Base-by-base conservation (phyloP, 257 asterid species). In the Solanum etuberosum region DNA sequence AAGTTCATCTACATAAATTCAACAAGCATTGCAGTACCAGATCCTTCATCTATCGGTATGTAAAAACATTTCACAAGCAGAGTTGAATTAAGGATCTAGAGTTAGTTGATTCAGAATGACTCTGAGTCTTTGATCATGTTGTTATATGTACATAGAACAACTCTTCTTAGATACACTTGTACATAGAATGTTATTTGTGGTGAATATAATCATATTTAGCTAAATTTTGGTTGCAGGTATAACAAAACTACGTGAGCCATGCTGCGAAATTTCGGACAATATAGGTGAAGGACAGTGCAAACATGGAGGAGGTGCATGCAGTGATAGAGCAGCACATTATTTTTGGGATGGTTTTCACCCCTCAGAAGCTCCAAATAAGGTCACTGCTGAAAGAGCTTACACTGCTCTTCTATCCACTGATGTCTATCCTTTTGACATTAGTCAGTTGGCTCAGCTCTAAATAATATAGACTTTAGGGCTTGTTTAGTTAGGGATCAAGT, bases 291-390 rank as follows among this genome's bases (percentile, higher is more conserved):
- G 95, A 14, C 83, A 42, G 83, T 92, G 95, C 51, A 84, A 34
- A 8, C 83, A 68, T 1, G 87, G 72, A 1, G 29, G 54, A 67
- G 59, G 71, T 43, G 91, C 91, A 37, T 93, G 96, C 63, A 31
- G 13, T 65, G 84, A 89, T 16, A 87, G 92, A 87, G 31, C n/a
- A 21, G 32, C 86, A 27, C 85, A 88, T 15, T 5, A 10, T 3
- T 92, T 89, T 77, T 93, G 88, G 86, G 96, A 93, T 71, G 83
- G 78, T 71, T 90, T 40, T 84, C 96, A 93, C 89, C 92, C 91
- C 3, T 37, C 89, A 0, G 91, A 91, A 70, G 2, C 21, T 3
- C 16, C 61, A 9, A 54, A 61, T 84, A 21, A 4, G 5, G 87
- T 29, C 27, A 18, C 3, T 18, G 92, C 92, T 7, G 8, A 51